Base-by-base conservation (phyloP, 768 basidiomycete species). In the Calocybe indica region DNA sequence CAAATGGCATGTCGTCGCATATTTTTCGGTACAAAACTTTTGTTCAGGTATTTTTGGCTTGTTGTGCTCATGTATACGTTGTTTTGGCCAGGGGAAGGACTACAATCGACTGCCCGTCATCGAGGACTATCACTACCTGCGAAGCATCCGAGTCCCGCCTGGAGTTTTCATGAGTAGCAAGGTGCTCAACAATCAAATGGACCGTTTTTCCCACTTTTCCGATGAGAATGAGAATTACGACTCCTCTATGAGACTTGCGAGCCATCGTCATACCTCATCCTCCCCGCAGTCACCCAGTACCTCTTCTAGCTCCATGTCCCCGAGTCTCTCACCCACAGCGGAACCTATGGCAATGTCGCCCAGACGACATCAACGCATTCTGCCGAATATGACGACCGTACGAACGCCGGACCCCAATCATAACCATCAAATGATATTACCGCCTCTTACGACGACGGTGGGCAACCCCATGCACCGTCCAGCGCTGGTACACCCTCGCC, bases 1-100 rank as follows among this genome's bases (percentile, higher is more conserved):
- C 37, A 88, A 88, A 74, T 90, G 87, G 87, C 87, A 90, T 66
- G 76, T 89, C 43, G 86, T 88, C 48, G 85, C 86, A 40, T 89
- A 89, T 69, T 88, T 89, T 64, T 79, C 80, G 64, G 85, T 88
- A 59, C 60, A 76, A 38, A 2, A 37, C 35, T 31, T 47, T 45
- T 44, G 38, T 35, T 14, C 43, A 15, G 9, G 31, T 36, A 31
- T 28, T 42, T 13, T 40, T 11, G 11, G 9, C 38, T 30, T 6
- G 28, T 29, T 52, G 46, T 41, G 8, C 46, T 47, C 41, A 9
- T 48, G 30, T 14, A 38, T 36, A 15, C 38, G 38, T 43, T 22
- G 22, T 22, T 22, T 22, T 4, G 2, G 22, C 14, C 51, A 88
- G 85, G 82, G 78, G 9, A 76, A 78, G 52, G 85, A 88, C 60